phyloP scores from a whole-genome alignment of 2,329 filamentous ascomycete genomes.

The Mycosphaerella sp. region DNA sequence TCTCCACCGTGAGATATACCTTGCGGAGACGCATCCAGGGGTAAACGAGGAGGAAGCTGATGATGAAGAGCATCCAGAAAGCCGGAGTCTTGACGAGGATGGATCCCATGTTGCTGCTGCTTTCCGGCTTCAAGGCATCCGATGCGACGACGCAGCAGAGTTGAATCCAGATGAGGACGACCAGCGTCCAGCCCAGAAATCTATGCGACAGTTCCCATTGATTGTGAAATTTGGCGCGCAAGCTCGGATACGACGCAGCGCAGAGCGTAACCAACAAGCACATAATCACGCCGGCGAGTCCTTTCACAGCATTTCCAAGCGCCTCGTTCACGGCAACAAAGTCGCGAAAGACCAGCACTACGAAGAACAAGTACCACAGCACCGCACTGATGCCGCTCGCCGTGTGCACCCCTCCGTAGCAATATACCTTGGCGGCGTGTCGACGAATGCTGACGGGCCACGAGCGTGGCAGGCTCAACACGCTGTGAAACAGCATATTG shows the following conservation, averaged over 20 bases:
- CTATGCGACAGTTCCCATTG: slow-evolving; percentile 65
- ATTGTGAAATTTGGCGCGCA: slow-evolving; percentile 60
- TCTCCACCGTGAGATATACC: slow-evolving; percentile 58
- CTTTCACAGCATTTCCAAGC: slow-evolving; percentile 21
- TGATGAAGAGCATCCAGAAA: slow-evolving; percentile 63
- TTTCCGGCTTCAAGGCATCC: slow-evolving; percentile 6
- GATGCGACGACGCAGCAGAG: slow-evolving; percentile 43
- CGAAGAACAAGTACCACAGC: slow-evolving; percentile 42
- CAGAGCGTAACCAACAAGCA: slow-evolving; percentile 52
- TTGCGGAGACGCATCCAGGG: slow-evolving; percentile 68
- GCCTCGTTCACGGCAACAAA: slow-evolving; percentile 14
- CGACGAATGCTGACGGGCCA: slow-evolving; percentile 34
- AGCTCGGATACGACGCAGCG: slow-evolving; percentile 55
- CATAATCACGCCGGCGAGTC: slow-evolving; percentile 56
- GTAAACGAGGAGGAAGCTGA: slow-evolving; percentile 59
- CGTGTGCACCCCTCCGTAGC: slow-evolving; percentile 38
- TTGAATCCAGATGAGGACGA: slow-evolving; percentile 60
- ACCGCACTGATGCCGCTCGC: slow-evolving; percentile 34
- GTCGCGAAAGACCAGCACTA: slow-evolving; percentile 28
- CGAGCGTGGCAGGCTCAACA: slow-evolving; percentile 30
- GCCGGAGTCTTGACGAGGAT: slow-evolving; percentile 44
- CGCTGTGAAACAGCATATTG: slow-evolving; percentile 36
- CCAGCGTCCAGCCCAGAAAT: slow-evolving; percentile 63
- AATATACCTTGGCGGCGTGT: slow-evolving; percentile 37
- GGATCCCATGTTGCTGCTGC: slow-evolving; percentile 29